Percentiles rank a stretch among this genome's conserved stretches.
Evolutionary conservation across 164 flowering plant genomes (phyloP).

Genomic region (Annona cherimola): DNA sequence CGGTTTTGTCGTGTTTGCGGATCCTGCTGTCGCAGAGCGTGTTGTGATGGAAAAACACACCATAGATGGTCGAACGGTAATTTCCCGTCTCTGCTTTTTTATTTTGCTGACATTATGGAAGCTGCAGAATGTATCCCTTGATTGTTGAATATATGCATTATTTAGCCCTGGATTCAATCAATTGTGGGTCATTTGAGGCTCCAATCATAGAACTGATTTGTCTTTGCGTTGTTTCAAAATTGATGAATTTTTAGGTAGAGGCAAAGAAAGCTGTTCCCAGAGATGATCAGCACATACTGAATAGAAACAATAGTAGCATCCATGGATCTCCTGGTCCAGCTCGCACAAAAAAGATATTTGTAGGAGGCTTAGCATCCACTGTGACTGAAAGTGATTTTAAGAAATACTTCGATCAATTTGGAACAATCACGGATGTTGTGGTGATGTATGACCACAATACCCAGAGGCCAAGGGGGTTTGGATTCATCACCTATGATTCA

Average conservation of each 20-base stretch:
- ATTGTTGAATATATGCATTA: background rate
- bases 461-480: conserved; percentile 79
- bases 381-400: conserved; percentile 70
- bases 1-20: conserved; percentile 82
- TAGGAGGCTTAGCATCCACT: conserved; percentile 76
- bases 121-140: background rate
- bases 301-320: conserved; percentile 34
- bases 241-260: conserved; percentile 50
- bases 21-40: conserved; percentile 80
- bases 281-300: conserved; percentile 56
- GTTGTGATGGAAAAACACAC: conserved; percentile 74
- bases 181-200: background rate
- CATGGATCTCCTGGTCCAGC: conserved; percentile 63
- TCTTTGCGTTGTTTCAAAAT: conserved; percentile 2
- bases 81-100: conserved; percentile 13
- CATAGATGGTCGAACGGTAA: conserved; percentile 83
- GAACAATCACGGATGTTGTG: conserved; percentile 67
- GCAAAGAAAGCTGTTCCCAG: conserved; percentile 86
- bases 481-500: conserved; percentile 72
- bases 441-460: conserved; percentile 87
- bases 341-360: conserved; percentile 71
- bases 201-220: background rate
- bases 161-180: background rate
- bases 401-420: conserved; percentile 73
- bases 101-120: background rate